Conservation (phyloP, 495 filamentous ascomycete species). For the Endocarpon pusillum region DNA sequence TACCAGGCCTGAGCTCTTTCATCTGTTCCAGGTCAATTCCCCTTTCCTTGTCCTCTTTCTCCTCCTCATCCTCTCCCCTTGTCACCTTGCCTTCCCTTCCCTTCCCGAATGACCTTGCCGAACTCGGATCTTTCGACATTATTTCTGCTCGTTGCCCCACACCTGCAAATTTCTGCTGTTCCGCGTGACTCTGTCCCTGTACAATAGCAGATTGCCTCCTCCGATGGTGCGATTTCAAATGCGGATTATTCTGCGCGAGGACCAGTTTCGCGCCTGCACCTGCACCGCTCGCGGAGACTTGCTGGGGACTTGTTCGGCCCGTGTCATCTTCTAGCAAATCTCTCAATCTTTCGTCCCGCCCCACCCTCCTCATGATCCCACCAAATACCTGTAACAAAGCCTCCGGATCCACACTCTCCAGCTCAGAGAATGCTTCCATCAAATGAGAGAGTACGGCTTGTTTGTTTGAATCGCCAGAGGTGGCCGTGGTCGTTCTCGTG, state of each 20-base stretch:
- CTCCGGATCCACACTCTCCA: slow-evolving; percentile 81
- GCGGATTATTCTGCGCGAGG: slow-evolving; percentile 67
- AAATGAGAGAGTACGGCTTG: slow-evolving; percentile 65
- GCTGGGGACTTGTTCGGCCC: slow-evolving; percentile 23
- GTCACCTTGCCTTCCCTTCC: slow-evolving; percentile 32
- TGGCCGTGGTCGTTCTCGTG: slow-evolving; percentile 38
- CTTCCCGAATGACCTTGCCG: slow-evolving; percentile 12
- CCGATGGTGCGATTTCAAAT: slow-evolving; percentile 61
- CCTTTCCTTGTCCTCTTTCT: slow-evolving; percentile 18
- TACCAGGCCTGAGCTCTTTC: slow-evolving; percentile 11
- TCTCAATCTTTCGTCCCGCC: background rate
- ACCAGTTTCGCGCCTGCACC: slow-evolving; percentile 39
- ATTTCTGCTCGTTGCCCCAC: slow-evolving; percentile 28
- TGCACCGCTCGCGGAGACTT: too few species aligned
- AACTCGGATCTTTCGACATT: too few species aligned
- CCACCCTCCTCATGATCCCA: slow-evolving; percentile 42
- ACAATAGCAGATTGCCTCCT: slow-evolving; percentile 46
- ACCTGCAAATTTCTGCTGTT: slow-evolving; percentile 20
- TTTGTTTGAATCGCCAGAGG: slow-evolving; percentile 46
- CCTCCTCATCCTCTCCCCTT: slow-evolving; percentile 9
- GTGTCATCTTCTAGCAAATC: background rate
- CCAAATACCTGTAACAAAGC: slow-evolving; percentile 72
- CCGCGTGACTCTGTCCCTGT: slow-evolving; percentile 17
- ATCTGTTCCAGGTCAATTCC: slow-evolving; percentile 17
- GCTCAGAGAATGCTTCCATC: slow-evolving; percentile 64